Base-by-base conservation (phyloP, 257 asterid species). In the Lantana camara region DNA sequence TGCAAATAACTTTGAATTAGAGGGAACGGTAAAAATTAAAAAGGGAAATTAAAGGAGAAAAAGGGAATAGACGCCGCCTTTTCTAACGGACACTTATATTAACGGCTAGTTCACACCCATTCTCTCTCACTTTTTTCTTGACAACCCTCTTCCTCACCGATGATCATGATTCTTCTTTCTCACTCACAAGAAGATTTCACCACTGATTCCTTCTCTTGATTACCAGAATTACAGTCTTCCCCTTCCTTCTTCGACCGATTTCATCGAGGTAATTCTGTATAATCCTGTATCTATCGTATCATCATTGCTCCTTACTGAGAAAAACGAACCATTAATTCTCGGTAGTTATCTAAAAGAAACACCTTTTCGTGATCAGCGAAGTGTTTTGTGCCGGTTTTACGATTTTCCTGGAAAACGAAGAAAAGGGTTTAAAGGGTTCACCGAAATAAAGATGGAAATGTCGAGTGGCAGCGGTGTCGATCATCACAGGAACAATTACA, bases 21-120 rank as follows among this genome's bases (percentile, higher is more conserved):
- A n/a, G n/a, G n/a, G n/a, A 27, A 27, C 5, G 32, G n/a, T n/a
- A 27, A 27, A 27, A 27, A 27, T 27, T 27, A 27, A 5, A 11
- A 17, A 1, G 17, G 7, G 20, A 72, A 22, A n/a, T n/a, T n/a
- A n/a, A 63, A 14, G 16, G 9, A 1, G 15, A 9, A 19, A 11
- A 17, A 17, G 57, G 1, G 13, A 22, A 54, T 40, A 60, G 73
- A 1, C 50, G 74, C 73, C 68, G 70, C 70, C 61, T 77, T 56
- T 75, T 42, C 71, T 80, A 79, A 79, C 83, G 80, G 78, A 42
- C 51, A 74, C 70, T 74, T 46, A 75, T 64, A 63, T 74, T 35
- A 79, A 79, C 83, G 83, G 83, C 83, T 75, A 78, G 52, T 77
- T 47, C 40, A 9, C 59, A n/a, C n/a, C n/a, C n/a, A n/a, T n/a